A percentile compares a stretch with the other conserved stretches of the same genome.
Evolutionary conservation across 768 basidiomycete species (phyloP).

Genomic region (Galerina sulciceps): DNA sequence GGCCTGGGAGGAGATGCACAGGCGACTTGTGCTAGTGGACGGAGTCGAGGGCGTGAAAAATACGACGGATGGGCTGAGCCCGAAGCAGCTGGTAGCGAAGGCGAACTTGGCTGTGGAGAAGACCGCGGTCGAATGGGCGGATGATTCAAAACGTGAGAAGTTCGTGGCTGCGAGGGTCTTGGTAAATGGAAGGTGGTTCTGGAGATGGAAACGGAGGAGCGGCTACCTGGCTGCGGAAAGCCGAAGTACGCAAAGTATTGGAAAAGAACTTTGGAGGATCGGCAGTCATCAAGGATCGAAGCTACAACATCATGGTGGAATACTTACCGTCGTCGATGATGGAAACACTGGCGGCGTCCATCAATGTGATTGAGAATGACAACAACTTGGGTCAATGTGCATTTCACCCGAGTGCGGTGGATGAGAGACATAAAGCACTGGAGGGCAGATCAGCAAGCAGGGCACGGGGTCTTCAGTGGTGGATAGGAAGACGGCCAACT

Average conservation of each 20-base stretch:
- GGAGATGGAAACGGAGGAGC: neutral
- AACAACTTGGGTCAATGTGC: neutral
- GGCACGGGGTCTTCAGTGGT: no score
- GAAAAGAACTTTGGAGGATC: neutral
- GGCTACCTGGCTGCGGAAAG: neutral
- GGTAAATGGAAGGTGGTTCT: neutral
- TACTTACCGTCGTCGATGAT: neutral
- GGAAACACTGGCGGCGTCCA: neutral
- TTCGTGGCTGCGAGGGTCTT: neutral
- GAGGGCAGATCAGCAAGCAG: no score
- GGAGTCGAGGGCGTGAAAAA: neutral
- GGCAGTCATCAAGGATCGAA: neutral
- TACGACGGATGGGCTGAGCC: neutral
- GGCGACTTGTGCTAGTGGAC: neutral
- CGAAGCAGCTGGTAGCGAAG: neutral
- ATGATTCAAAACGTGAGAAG: neutral
- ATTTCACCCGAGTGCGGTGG: no score
- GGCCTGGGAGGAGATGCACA: neutral
- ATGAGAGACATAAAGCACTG: no score
- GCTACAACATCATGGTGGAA: neutral
- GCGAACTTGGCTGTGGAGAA: neutral
- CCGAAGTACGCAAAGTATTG: neutral
- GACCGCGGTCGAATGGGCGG: neutral
- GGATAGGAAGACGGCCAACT: slow-evolving; percentile 3
- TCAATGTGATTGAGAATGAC: neutral